Percentiles rank a stretch among this genome's conserved stretches.
These are phyloP conservation scores for Pisolithus microcarpus DNA, from an alignment of 768 basidiomycete species.

Conservation along the genomic window DNA sequence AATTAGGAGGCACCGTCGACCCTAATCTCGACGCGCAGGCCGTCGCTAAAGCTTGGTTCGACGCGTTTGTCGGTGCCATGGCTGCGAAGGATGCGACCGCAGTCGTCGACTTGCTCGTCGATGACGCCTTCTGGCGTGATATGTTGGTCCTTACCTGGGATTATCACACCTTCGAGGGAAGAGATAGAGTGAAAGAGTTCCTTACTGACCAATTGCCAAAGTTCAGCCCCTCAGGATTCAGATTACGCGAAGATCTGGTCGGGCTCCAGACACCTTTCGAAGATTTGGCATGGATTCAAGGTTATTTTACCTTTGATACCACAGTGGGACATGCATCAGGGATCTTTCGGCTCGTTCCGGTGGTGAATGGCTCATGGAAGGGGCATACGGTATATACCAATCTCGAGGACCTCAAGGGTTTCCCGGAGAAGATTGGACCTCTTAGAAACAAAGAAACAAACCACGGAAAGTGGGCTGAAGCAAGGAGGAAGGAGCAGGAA, in stretches of 20 bases:
- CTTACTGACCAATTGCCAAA: conserved; percentile 33
- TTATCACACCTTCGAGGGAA: conserved; percentile 43
- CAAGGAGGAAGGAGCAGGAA: conserved; percentile 35
- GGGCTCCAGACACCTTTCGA: conserved; percentile 37
- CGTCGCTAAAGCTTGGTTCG: conserved; percentile 20
- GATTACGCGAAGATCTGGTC: conserved; percentile 17
- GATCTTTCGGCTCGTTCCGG: conserved; percentile 47
- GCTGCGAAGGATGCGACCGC: conserved; percentile 9
- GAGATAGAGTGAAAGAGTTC: conserved; percentile 31
- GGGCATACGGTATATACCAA: conserved; percentile 48
- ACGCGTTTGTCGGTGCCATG: conserved; percentile 17
- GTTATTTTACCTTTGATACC: conserved; percentile 49
- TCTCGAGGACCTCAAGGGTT: conserved; percentile 49
- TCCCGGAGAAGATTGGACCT: conserved; percentile 44
- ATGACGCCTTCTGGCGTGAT: conserved; percentile 44
- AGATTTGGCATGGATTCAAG: conserved; percentile 52
- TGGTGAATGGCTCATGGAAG: conserved; percentile 12
- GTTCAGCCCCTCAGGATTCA: conserved; percentile 8
- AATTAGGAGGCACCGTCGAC: conserved; percentile 18
- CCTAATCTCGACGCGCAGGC: conserved; percentile 13
- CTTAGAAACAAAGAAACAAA: conserved; percentile 36
- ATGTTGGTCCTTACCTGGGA: conserved; percentile 48
- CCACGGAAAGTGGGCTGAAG: conserved; percentile 51
- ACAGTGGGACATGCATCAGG: conserved; percentile 44
- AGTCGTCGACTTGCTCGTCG: conserved; percentile 23